Base-by-base conservation (phyloP, 441 rosid species). In the Pelargonium australe region DNA sequence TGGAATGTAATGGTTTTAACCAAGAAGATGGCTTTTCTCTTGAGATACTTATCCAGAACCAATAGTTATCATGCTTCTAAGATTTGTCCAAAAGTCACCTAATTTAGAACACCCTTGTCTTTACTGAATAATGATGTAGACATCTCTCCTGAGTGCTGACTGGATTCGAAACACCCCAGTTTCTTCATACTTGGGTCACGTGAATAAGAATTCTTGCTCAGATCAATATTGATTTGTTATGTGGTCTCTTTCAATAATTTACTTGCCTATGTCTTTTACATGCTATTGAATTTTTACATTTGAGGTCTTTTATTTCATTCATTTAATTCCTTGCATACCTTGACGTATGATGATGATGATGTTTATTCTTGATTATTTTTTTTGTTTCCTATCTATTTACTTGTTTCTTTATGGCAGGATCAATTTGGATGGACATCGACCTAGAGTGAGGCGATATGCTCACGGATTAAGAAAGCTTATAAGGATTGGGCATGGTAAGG, bases 371-470 rank as follows among this genome's bases (percentile, higher is more conserved):
- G 66, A 45, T 45, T 40, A 28, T 61, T 63, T 63, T 71, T 25
- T 4, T 40, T 9, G 47, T 20, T 66, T 64, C 61, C 58, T 67
- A 64, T 65, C 53, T 20, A 20, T 34, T 67, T 25, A 13, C 40
- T 25, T 68, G 70, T 80, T 72, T 72, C 72, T 28, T 77, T 74
- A 41, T 41, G 78, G 72, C 77, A 90, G 99, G 83, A 87, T 95
- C 70, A 81, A 90, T 85, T 79, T 95, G 63, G 99, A 85, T 69
- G 97, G 91, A 69, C 99, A 80, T 84, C 92, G 95, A 67, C 96
- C 84, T 67, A 84, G 95, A 86, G 90, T 95, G 67, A 83, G 98
- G 87, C 88, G 89, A 16, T 92, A 92, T 82, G 99, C 99, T 5
- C 75, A 71, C 72, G 99, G 91, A 69, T 78, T 94, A 45, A 90